Evolutionary conservation across 225 moss, liverwort and hornwort genomes (phyloP).

Genomic region (Physcomitrellopsis africana): DNA sequence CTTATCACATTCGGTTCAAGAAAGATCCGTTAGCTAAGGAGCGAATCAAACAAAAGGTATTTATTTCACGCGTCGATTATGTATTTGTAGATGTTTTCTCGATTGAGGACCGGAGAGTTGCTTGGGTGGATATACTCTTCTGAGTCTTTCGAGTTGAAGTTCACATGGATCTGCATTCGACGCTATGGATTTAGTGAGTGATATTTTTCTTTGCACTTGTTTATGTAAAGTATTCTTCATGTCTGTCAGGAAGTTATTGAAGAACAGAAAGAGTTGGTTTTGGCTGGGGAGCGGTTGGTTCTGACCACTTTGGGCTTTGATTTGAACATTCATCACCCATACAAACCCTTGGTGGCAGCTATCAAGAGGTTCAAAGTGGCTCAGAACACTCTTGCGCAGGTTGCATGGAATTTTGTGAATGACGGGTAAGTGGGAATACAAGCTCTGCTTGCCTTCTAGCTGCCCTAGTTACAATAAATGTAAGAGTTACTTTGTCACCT

Average conservation of each 20-base stretch:
- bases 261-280: constrained; percentile 81
- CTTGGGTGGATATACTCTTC: too few relatives aligned
- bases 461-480: constrained; percentile 20
- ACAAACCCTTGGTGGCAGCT: constrained; percentile 85
- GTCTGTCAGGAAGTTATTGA: constrained; percentile 70
- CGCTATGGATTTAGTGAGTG: background rate
- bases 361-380: constrained; percentile 80
- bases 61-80: background rate
- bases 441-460: constrained; percentile 16
- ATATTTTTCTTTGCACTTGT: background rate
- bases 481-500: background rate
- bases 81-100: constrained; percentile 11
- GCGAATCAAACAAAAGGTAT: constrained; percentile 78
- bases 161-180: background rate
- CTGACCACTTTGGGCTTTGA: constrained; percentile 89
- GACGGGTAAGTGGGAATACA: constrained; percentile 76
- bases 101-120: background rate
- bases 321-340: constrained; percentile 89
- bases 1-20: constrained; percentile 78
- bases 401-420: constrained; percentile 99
- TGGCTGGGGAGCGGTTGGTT: constrained; percentile 83
- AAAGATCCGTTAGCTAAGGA: constrained; percentile 74
- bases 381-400: constrained; percentile 84
- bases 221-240: background rate
- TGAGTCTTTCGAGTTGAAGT: too few relatives aligned